Evolutionary conservation across 345 rosid genomes (phyloP).

Genomic region (Noccaea bulbosa): DNA sequence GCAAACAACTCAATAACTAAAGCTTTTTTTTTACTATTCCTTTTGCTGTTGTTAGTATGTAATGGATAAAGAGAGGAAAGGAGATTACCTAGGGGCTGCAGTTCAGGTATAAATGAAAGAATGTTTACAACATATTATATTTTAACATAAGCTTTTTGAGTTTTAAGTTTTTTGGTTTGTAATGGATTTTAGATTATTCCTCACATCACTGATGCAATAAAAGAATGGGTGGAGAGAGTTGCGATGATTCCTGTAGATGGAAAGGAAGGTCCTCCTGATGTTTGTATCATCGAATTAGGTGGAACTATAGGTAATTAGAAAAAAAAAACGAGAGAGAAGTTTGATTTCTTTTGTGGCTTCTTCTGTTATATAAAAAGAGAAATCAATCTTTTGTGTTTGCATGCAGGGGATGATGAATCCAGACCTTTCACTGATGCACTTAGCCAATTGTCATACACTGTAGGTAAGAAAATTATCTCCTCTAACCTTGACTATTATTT

Average conservation of each 20-base stretch:
- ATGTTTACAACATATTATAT: not conserved
- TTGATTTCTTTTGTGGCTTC: constrained; percentile 4
- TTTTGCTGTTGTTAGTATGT: constrained; percentile 52
- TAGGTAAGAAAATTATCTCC: constrained; percentile 53
- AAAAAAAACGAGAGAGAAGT: not conserved
- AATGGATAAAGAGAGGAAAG: constrained; percentile 73
- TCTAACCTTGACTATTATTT: not conserved
- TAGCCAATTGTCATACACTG: constrained; percentile 87
- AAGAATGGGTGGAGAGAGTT: constrained; percentile 87
- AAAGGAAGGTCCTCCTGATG: constrained; percentile 81
- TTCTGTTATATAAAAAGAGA: constrained; percentile 17
- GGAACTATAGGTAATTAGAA: constrained; percentile 82
- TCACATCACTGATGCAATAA: constrained; percentile 90
- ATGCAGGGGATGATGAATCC: constrained; percentile 94
- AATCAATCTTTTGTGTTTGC: constrained; percentile 13
- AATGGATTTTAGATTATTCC: constrained; percentile 73
- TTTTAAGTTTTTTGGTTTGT: constrained; percentile 11
- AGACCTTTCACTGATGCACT: constrained; percentile 91
- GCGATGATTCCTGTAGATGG: constrained; percentile 86
- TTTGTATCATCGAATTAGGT: constrained; percentile 94
- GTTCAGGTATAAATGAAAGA: constrained; percentile 62
- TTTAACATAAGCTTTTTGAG: not conserved
- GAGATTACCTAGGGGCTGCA: constrained; percentile 83
- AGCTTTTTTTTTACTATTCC: not conserved
- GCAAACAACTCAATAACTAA: not conserved